phyloP scores from a whole-genome alignment of 192 early-diverging fungal genomes.

The Coemansia sp. region DNA sequence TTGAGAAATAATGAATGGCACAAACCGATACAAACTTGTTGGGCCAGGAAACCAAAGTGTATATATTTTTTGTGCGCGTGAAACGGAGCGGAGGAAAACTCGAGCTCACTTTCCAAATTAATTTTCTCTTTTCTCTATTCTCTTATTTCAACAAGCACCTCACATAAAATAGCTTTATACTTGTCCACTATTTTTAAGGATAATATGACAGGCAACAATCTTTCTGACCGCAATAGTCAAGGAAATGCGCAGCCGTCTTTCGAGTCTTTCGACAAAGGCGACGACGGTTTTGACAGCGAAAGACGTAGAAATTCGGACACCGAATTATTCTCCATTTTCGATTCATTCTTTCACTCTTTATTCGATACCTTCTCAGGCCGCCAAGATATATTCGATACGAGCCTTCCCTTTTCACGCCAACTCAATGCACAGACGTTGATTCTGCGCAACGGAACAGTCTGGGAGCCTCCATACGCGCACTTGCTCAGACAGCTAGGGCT shows the following conservation, averaged over 20 bases:
- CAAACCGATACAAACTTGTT: neutral
- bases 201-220: neutral
- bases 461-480: conserved; percentile 41
- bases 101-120: too few species aligned
- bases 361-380: neutral
- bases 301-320: neutral
- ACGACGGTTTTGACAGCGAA: conserved; percentile 38
- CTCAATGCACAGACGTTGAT: neutral
- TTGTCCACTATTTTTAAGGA: too few species aligned
- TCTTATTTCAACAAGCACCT: too few species aligned
- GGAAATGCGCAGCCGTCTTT: neutral
- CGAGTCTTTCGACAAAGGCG: neutral
- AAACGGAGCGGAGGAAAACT: too few species aligned
- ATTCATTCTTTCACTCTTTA: neutral
- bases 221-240: neutral
- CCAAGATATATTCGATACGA: conserved; percentile 5
- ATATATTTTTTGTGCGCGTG: too few species aligned
- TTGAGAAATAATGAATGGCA: conserved; percentile 22
- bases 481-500: conserved; percentile 36
- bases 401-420: neutral
- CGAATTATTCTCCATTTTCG: neutral
- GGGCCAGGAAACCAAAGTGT: too few species aligned
- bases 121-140: too few species aligned
- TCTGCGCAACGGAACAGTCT: neutral
- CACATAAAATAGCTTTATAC: too few species aligned